Evolutionary conservation across 1,284 basidiomycete genomes (phyloP), one percentile per base, ranked within the genome.

Genomic region (Hymenochaete sp.): DNA sequence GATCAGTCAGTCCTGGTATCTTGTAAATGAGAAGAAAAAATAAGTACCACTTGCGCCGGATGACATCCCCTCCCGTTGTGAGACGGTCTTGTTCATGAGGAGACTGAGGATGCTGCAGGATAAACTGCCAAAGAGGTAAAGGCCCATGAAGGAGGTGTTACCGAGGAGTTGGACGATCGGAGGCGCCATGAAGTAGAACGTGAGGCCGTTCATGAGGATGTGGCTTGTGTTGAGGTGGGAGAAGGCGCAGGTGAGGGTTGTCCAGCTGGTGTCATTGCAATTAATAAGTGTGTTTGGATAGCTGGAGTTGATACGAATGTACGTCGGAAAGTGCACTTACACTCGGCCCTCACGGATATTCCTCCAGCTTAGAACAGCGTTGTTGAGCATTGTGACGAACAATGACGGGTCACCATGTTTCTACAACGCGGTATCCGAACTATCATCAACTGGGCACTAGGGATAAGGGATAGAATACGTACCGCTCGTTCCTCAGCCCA

Each of bases 61-160:
- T 1, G 79, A 75, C 11, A 71, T 62, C n/a, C 67, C 60, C 49
- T 73, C 66, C 33, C 60, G 59, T 40, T 62, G 62, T 26, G 69
- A 66, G 27, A 72, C 59, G 38, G 65, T 53, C 44, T 63, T 59
- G 50, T 79, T 74, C 60, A 75, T 88, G 2, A 63, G 62, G 29
- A 88, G 66, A 38, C 80, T 82, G 2, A 71, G 63, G 16, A 82
- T 49, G 49, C 73, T 79, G 3, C 78, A 67, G n/a, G 77, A 57
- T 8, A 87, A 61, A 2, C 85, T 86, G 42, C 76, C 81, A 54
- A 80, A 77, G 38, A 93, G 67, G 62, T 95, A 95, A 10, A 95
- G 68, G 1, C 67, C 67, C 1, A 92, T 61, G 64, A 93, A 93
- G 2, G 71, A 68, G 1, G 74, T 66, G 43, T 78, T 79, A 0